Percentiles rank a stretch among this genome's conserved stretches.
These are phyloP conservation scores for Fraxinus greggii DNA, from an alignment of 305 asterid genomes.

Conservation along the genomic window DNA sequence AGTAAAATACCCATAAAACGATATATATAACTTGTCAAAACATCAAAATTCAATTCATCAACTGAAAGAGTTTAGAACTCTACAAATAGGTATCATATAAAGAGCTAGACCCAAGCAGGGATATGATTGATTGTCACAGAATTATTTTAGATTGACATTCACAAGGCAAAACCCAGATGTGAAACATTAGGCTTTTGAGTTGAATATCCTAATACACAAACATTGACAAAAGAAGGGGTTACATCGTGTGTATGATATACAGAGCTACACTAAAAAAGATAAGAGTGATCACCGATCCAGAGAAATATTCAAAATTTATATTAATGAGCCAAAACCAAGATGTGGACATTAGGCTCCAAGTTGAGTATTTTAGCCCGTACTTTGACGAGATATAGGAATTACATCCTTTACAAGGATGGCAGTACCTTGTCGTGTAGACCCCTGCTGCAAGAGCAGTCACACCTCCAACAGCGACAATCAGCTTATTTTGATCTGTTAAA, in stretches of 20 bases:
- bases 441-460: constrained; percentile 98
- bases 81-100: neutral
- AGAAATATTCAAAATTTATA: neutral
- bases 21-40: neutral
- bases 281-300: neutral
- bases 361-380: neutral
- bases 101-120: neutral
- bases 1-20: neutral
- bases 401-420: constrained; percentile 1
- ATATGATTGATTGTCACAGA: neutral
- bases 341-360: neutral
- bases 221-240: neutral
- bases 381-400: constrained; percentile 3
- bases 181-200: neutral
- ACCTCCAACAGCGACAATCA: constrained; percentile 95
- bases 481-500: constrained; percentile 85
- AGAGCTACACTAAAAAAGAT: neutral
- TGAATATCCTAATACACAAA: neutral
- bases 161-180: neutral
- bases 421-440: constrained; percentile 89
- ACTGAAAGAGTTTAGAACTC: neutral
- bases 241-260: neutral
- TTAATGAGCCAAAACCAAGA: neutral
- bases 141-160: neutral
- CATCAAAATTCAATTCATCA: neutral